Base-by-base conservation (phyloP, 2,329 filamentous ascomycete species). In the Diaporthe sp. region DNA sequence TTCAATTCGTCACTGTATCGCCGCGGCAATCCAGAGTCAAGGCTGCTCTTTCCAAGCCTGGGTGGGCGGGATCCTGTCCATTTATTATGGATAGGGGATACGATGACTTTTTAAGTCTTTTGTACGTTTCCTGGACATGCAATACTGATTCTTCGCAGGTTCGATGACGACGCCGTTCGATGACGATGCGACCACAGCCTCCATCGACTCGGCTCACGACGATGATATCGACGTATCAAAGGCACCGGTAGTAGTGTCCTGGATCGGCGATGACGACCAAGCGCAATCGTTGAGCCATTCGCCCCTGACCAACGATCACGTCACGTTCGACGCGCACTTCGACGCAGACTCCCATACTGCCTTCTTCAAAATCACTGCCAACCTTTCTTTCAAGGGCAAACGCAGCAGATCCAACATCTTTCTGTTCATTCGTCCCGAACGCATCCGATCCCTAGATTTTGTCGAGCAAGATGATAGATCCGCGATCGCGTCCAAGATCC, bases 41-140 rank as follows among this genome's bases (percentile, higher is more conserved):
- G 75, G 75, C 75, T 76, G 73, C 75, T 76, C 73, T 70, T 62
- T 55, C 39, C 57, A 76, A 76, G 75, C 75, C 75, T 75, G 75
- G 75, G 75, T 61, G 75, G 75, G 75, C 34, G 75, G 75, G 75
- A 76, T 76, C 57, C 73, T 76, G 57, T 58, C 55, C 31, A 37
- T 72, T 19, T 37, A 22, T 34, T 12, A 72, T 49, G 34, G 70
- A 58, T 60, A 46, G 75, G 75, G 75, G 73, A 70, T 75, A 75
- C 37, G 68, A 62, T 22, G 58, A 72, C 34, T 70, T 57, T 57
- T 22, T 57, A 44, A 17, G 7, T 62, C 70, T 22, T 39, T 37
- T 31, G 46, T 61, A 44, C 13, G 19, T 53, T 25, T 37, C 22
- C 22, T 49, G 42, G 9, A 39, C 22, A 49, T 51, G n/a, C 19